Conservation (phyloP, 1,139 yeast genomes). For the Taphrina flavorubra region DNA sequence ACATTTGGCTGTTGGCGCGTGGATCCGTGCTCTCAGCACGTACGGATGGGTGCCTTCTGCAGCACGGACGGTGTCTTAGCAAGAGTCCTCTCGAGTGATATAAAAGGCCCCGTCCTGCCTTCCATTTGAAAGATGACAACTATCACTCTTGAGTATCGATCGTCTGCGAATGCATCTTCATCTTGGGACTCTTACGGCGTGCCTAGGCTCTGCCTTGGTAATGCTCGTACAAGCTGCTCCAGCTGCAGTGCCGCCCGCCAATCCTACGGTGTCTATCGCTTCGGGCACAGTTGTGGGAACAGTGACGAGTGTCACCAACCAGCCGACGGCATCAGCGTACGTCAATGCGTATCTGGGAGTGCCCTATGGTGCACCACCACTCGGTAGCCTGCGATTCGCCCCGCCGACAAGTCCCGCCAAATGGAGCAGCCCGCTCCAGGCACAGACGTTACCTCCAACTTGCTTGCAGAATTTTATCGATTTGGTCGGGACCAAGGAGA, state of each 20-base stretch:
- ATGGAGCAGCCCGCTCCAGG: not conserved
- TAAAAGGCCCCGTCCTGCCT: not conserved
- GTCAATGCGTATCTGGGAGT: slow-evolving; percentile 8
- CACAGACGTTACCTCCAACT: not conserved
- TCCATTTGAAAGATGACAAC: not conserved
- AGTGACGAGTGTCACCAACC: slow-evolving; percentile 8
- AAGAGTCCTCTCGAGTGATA: no score
- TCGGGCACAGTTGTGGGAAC: slow-evolving; percentile 8
- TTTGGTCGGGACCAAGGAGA: slow-evolving; percentile 45
- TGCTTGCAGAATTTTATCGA: slow-evolving; percentile 40
- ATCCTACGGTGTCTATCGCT: slow-evolving; percentile 14
- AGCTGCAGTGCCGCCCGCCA: not conserved
- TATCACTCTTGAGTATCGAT: not conserved
- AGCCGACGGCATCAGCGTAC: slow-evolving; percentile 23
- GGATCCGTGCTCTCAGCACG: no score
- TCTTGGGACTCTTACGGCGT: not conserved
- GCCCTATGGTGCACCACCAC: slow-evolving; percentile 15
- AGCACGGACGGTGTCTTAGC: no score
- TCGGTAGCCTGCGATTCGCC: not conserved
- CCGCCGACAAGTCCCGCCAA: slow-evolving; percentile 3
- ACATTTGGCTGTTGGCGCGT: no score
- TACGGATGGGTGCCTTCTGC: no score
- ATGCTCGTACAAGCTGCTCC: slow-evolving; percentile 2
- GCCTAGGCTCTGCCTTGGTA: not conserved
- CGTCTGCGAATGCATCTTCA: not conserved